Base-by-base conservation (phyloP, 805 yeast genomes). In the Candida andamanensis region DNA sequence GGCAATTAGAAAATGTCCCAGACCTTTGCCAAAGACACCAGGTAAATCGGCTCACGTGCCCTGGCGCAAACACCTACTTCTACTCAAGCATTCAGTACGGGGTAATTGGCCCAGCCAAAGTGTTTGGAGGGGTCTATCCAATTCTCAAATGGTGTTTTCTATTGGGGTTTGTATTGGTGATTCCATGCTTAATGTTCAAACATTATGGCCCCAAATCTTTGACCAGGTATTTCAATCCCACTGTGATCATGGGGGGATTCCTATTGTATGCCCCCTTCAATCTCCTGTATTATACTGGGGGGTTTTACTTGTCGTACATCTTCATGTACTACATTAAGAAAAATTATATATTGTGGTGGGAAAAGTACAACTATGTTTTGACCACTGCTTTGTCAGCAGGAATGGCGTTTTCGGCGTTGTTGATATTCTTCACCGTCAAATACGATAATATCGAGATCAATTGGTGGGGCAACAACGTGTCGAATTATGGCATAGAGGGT, bases 381-480 rank as follows among this genome's bases (percentile, higher is more conserved):
- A 62, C 78, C 15, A 70, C 80, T 31, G 81, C 74, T 1, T 55
- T 78, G 17, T 56, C 69, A 6, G 74, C 82, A 1, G 85, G 83
- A n/a, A 71, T 76, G 13, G 84, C 83, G 2, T 66, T 78, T 40
- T 61, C 78, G 36, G 71, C 80, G 3, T 57, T 80, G 31, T 54
- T 79, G 35, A 70, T 78, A 23, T 80, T 80, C 56, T 74, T 76
- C 46, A 57, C 71, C 1, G 63, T 72, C 5, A 66, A 67, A 27
- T 74, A 65, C 45, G 63, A 72, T 28, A 57, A 60, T 3, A 59
- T 56, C 17, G 39, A 48, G 4, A 32, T 78, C 10, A 39, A 54
- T 24, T 80, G 86, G 86, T 80, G 86, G 86, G 86, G 86, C 1
- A 77, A 76, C 35, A 29, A 30, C 4, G 31, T 63, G 7, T 47